These are phyloP conservation scores for Beauveria varroae DNA, from an alignment of 2,329 filamentous ascomycete genomes.

Conservation along the genomic window DNA sequence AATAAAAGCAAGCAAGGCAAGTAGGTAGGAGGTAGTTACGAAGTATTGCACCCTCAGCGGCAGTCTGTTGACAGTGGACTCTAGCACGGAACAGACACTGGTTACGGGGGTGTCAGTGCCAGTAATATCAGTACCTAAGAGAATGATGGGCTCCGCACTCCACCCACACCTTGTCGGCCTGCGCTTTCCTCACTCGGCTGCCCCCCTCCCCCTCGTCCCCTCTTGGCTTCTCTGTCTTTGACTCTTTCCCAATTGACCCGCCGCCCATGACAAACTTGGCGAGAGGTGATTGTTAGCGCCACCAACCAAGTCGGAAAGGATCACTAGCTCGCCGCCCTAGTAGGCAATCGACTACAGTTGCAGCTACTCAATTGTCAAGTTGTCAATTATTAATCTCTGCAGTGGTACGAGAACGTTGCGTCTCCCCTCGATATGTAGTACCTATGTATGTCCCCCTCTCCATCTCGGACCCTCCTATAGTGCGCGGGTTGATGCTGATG, in stretches of 20 bases:
- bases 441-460: not conserved
- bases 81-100: not conserved
- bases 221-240: not conserved
- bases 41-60: not conserved
- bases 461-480: not conserved
- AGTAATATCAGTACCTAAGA: not conserved
- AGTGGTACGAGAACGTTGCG: not conserved
- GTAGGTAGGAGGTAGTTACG: no score
- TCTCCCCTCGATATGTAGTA: not conserved
- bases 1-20: not conserved
- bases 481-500: not conserved
- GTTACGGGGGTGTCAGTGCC: not conserved
- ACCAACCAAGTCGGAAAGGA: not conserved
- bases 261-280: conserved; percentile 4
- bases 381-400: not conserved
- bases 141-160: conserved; percentile 5
- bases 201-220: no score
- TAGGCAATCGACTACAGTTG: not conserved
- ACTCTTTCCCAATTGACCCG: not conserved
- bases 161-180: conserved; percentile 5
- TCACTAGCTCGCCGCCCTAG: not conserved
- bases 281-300: conserved; percentile 5
- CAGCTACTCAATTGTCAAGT: not conserved
- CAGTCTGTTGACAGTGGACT: not conserved
- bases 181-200: not conserved